Conservation (phyloP, 192 early-diverging fungal species). For the Backusella westeae region DNA sequence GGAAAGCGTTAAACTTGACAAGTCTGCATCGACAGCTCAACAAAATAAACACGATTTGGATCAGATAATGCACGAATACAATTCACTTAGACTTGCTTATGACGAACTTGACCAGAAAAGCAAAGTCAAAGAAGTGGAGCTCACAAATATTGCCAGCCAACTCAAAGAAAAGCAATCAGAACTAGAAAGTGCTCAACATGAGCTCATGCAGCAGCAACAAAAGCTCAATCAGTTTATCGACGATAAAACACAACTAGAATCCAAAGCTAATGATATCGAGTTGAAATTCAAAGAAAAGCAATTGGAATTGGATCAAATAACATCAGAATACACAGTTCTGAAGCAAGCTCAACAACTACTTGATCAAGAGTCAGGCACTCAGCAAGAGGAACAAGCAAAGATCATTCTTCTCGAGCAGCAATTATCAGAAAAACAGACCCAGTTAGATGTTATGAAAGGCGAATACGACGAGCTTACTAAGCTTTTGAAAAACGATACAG, state of each 20-base stretch:
- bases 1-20: not conserved
- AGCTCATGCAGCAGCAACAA: not conserved
- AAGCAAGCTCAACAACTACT: not conserved
- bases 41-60: not conserved
- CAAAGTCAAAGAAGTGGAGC: not conserved
- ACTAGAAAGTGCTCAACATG: not conserved
- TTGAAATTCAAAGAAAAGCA: not conserved
- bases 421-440: not conserved
- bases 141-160: not conserved
- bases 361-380: not conserved
- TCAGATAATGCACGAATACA: not conserved
- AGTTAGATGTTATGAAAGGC: not conserved
- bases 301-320: not conserved
- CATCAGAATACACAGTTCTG: not conserved
- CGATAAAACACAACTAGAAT: not conserved
- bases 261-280: not conserved
- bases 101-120: not conserved
- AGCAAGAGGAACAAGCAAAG: not conserved
- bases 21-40: not conserved
- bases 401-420: not conserved
- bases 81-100: not conserved
- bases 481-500: not conserved
- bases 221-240: not conserved
- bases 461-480: not conserved
- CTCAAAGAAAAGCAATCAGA: not conserved